Percentiles rank a stretch among this genome's conserved stretches.
These are phyloP conservation scores for Drechslerella stenobrocha DNA, from an alignment of 2,329 filamentous ascomycete genomes.

Conservation along the genomic window DNA sequence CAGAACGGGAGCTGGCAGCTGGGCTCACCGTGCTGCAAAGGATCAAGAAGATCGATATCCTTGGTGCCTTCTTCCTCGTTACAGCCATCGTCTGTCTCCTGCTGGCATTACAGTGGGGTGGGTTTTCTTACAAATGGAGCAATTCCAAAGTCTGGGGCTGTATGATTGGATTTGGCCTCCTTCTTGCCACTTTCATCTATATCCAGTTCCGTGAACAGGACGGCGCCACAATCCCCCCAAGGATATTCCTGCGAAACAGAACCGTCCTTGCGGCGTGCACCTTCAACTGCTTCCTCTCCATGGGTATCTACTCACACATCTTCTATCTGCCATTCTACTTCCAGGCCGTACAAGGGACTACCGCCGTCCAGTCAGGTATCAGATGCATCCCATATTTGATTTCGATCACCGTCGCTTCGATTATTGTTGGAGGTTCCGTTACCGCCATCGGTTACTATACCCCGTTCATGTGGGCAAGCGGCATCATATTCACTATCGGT, in stretches of 20 bases:
- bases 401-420: slow-evolving; percentile 56
- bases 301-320: slow-evolving; percentile 56
- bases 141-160: slow-evolving; percentile 45
- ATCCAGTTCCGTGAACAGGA: slow-evolving; percentile 55
- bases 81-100: slow-evolving; percentile 54
- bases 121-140: slow-evolving; percentile 53
- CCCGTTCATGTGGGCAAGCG: slow-evolving; percentile 56
- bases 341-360: slow-evolving; percentile 58
- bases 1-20: slow-evolving; percentile 50
- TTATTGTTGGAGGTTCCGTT: slow-evolving; percentile 56
- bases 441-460: slow-evolving; percentile 58
- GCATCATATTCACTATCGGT: slow-evolving; percentile 55
- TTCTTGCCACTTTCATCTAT: slow-evolving; percentile 54
- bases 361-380: slow-evolving; percentile 59
- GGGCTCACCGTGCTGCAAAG: slow-evolving; percentile 50
- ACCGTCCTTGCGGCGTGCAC: slow-evolving; percentile 55
- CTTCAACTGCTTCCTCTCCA: slow-evolving; percentile 54
- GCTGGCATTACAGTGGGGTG: slow-evolving; percentile 55
- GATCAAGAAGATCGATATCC: slow-evolving; percentile 54
- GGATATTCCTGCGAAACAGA: slow-evolving; percentile 56
- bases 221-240: slow-evolving; percentile 56
- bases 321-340: slow-evolving; percentile 59
- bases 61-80: slow-evolving; percentile 55
- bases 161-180: slow-evolving; percentile 51
- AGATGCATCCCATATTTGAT: slow-evolving; percentile 58